Conservation (phyloP, 148 eudicot species). For the Diospyros lotus region DNA sequence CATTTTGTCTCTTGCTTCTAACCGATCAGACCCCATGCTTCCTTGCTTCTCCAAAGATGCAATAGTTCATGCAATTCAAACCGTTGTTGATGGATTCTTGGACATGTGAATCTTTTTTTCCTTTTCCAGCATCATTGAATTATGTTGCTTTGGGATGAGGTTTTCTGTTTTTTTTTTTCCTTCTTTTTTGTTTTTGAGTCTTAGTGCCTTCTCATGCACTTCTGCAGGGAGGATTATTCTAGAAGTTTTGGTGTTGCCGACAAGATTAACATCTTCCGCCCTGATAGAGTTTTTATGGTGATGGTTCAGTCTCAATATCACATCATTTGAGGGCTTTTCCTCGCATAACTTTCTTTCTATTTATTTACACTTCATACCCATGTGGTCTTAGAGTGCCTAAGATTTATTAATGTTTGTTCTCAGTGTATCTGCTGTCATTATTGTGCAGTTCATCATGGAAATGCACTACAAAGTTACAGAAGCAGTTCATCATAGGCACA, state of each 20-base stretch:
- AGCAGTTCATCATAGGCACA: slow-evolving; percentile 73
- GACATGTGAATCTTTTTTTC: slow-evolving; percentile 45
- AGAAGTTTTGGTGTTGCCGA: slow-evolving; percentile 55
- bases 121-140: slow-evolving; percentile 13
- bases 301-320: slow-evolving; percentile 13
- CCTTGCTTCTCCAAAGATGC: slow-evolving; percentile 66
- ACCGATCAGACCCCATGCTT: slow-evolving; percentile 48
- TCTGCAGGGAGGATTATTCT: slow-evolving; percentile 53
- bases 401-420: background rate
- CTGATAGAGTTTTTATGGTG: slow-evolving; percentile 96
- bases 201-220: slow-evolving; percentile 11
- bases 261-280: slow-evolving; percentile 84
- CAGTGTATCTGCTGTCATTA: slow-evolving; percentile 7
- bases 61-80: slow-evolving; percentile 58
- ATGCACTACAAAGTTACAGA: slow-evolving; percentile 87
- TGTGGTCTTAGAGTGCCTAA: slow-evolving; percentile 6
- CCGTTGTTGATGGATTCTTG: slow-evolving; percentile 94
- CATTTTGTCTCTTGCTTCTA: slow-evolving; percentile 69
- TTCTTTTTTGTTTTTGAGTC: background rate
- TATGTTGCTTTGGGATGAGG: slow-evolving; percentile 1
- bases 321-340: background rate
- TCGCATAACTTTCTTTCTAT: background rate
- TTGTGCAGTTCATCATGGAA: slow-evolving; percentile 75
- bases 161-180: background rate
- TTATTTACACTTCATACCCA: background rate